These are phyloP conservation scores for Limnomonas spitsbergensis DNA, from an alignment of 139 green algal species.

Conservation along the genomic window DNA sequence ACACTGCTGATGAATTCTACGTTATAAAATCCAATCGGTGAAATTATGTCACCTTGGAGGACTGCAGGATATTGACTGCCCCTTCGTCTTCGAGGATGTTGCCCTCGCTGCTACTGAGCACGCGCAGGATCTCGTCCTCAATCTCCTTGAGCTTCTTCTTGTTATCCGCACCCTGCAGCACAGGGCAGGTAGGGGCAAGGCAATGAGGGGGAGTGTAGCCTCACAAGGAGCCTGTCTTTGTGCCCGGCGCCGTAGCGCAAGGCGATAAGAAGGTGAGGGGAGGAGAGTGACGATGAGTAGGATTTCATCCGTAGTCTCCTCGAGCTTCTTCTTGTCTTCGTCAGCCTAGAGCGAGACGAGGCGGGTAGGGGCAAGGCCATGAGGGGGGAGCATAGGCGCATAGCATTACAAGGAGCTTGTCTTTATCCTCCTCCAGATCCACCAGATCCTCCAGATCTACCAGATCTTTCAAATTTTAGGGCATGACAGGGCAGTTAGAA, in stretches of 20 bases:
- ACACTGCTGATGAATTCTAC: neutral
- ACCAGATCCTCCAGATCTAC: no score
- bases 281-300: constrained; percentile 67
- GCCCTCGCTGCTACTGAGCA: constrained; percentile 67
- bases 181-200: no score
- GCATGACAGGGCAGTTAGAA: neutral
- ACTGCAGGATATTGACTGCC: constrained; percentile 69
- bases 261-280: no score
- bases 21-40: neutral
- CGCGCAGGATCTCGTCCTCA: constrained; percentile 79
- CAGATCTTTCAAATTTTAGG: no score
- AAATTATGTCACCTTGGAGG: constrained; percentile 21
- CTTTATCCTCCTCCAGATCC: no score
- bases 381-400: no score
- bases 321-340: constrained; percentile 76
- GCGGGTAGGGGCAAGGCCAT: no score
- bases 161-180: constrained; percentile 66
- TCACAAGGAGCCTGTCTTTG: no score
- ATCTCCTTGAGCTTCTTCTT: constrained; percentile 79
- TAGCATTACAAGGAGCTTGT: no score
- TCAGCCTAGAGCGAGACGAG: constrained; percentile 45
- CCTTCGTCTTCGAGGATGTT: constrained; percentile 84
- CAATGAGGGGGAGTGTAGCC: no score
- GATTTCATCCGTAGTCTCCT: constrained; percentile 84
- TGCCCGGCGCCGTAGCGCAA: no score